phyloP scores from a whole-genome alignment of 116 monocot genomes.

The Iris pallida region DNA sequence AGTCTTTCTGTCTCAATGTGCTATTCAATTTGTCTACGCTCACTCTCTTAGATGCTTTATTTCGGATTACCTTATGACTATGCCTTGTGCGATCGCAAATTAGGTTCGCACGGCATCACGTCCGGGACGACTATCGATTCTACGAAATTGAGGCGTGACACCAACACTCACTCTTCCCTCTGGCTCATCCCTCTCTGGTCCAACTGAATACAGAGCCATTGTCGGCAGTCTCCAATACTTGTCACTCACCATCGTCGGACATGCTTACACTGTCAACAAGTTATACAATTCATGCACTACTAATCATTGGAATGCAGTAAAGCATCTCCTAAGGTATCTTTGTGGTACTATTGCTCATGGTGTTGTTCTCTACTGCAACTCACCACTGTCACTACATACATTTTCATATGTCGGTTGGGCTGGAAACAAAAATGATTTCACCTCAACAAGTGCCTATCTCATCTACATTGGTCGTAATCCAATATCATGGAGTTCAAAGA shows the following conservation, averaged over 20 bases:
- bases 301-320: neutral
- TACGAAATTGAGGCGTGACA: too few species aligned
- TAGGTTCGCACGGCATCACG: too few species aligned
- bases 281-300: conserved; percentile 9
- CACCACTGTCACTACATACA: too few species aligned
- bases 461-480: neutral
- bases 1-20: too few species aligned
- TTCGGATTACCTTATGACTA: too few species aligned
- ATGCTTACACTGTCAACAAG: conserved; percentile 9
- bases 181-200: neutral
- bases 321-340: conserved; percentile 7
- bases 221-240: neutral
- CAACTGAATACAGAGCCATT: neutral
- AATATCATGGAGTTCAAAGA: neutral
- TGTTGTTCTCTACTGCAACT: neutral
- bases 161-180: neutral
- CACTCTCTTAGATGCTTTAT: too few species aligned
- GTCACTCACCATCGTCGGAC: neutral
- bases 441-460: too few species aligned
- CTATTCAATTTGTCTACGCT: too few species aligned
- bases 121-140: too few species aligned
- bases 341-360: conserved; percentile 4
- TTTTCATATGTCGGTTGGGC: too few species aligned
- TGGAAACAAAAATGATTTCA: too few species aligned
- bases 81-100: too few species aligned